phyloP scores from a whole-genome alignment of 192 early-diverging fungal genomes.

The Gaertneriomyces semiglobifer region DNA sequence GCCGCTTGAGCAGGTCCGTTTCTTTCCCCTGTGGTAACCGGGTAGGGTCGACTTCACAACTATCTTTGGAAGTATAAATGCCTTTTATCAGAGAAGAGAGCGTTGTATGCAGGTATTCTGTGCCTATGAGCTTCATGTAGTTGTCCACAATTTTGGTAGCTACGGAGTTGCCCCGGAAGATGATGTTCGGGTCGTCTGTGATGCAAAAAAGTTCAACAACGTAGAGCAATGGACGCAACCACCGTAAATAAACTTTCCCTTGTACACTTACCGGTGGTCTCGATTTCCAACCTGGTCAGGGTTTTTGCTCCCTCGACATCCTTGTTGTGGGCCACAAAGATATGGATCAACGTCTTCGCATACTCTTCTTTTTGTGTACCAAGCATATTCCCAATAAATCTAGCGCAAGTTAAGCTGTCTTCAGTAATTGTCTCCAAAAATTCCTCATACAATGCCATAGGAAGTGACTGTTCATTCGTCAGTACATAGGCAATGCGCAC shows the following conservation, averaged over 20 bases:
- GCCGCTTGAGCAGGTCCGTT: constrained; percentile 35
- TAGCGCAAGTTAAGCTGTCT: constrained; percentile 32
- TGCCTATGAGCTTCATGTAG: constrained; percentile 55
- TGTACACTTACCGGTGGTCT: constrained; percentile 6
- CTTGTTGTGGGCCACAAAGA: constrained; percentile 39
- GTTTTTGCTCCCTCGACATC: constrained; percentile 37
- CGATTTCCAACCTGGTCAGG: constrained; percentile 36
- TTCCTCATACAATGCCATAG: constrained; percentile 29
- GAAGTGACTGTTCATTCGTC: constrained; percentile 38
- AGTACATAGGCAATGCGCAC: constrained; percentile 27
- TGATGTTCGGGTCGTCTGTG: constrained; percentile 50
- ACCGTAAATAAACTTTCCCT: background rate
- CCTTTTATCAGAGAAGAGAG: constrained; percentile 28
- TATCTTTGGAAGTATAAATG: constrained; percentile 31
- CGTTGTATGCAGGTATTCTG: constrained; percentile 47
- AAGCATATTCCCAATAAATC: constrained; percentile 27
- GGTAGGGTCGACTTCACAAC: constrained; percentile 30
- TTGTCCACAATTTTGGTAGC: constrained; percentile 56
- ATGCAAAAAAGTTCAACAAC: background rate
- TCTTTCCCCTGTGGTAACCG: constrained; percentile 24
- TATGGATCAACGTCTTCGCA: constrained; percentile 34
- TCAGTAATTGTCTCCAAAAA: constrained; percentile 37
- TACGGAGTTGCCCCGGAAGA: constrained; percentile 57
- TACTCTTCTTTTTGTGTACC: constrained; percentile 37
- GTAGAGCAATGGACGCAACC: background rate